A percentile compares a stretch with the other conserved stretches of the same genome.
Conservation (phyloP, 2,329 filamentous ascomycete genomes). For the Microdochium bolleyi region DNA sequence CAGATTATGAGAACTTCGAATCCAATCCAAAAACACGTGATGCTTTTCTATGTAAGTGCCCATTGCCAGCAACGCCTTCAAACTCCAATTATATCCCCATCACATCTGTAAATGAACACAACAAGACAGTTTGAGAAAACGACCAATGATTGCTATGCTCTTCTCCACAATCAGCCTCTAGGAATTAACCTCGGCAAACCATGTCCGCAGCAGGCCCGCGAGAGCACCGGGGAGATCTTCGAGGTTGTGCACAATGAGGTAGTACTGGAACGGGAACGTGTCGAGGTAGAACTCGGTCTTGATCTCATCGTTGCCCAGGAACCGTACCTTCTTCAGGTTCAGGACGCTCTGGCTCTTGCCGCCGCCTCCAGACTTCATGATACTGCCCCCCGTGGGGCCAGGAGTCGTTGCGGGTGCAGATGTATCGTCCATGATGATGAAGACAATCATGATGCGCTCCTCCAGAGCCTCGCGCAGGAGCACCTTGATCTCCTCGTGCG, state of each 20-base stretch:
- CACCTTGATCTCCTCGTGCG: conserved; percentile 75
- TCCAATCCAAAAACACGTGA: too few relatives aligned
- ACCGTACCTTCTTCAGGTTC: conserved; percentile 81
- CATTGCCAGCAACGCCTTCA: too few relatives aligned
- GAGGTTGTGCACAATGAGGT: conserved; percentile 87
- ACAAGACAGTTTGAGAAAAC: too few relatives aligned
- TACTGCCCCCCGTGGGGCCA: background rate
- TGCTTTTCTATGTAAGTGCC: too few relatives aligned
- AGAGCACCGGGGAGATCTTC: conserved; percentile 84
- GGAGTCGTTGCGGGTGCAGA: conserved; percentile 13
- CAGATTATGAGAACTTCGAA: too few relatives aligned
- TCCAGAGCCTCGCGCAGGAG: conserved; percentile 83
- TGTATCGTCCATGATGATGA: conserved; percentile 82
- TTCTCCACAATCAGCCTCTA: too few relatives aligned
- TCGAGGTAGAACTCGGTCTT: conserved; percentile 89
- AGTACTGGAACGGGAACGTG: conserved; percentile 94
- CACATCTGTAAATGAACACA: too few relatives aligned
- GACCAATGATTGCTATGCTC: too few relatives aligned
- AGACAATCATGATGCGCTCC: conserved; percentile 95
- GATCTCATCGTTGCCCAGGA: conserved; percentile 58
- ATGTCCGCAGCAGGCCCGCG: conserved; percentile 82
- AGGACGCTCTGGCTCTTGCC: conserved; percentile 60
- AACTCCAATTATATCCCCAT: too few relatives aligned
- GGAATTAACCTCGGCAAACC: conserved; percentile 71
- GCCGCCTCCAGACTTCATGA: conserved; percentile 8